phyloP scores from a whole-genome alignment of 2,329 filamentous ascomycete species.

The Cladosporium sp. region DNA sequence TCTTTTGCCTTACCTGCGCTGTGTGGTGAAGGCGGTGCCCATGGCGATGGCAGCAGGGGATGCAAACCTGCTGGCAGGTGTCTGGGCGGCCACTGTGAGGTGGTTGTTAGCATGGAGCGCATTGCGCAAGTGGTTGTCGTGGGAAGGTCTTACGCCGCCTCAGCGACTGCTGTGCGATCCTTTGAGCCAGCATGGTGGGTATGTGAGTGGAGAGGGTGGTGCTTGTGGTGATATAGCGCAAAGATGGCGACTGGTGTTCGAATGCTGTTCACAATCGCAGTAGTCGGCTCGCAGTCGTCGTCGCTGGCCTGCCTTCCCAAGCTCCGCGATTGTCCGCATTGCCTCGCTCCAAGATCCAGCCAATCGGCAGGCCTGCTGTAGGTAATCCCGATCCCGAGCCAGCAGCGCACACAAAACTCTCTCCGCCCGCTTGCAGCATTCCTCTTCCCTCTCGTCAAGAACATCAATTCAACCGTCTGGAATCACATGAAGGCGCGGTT shows the following conservation, averaged over 20 bases:
- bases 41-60: constrained; percentile 40
- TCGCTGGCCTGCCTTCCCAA: neutral
- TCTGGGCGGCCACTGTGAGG: constrained; percentile 40
- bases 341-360: constrained; percentile 12
- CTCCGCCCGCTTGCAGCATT: constrained; percentile 1
- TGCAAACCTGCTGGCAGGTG: constrained; percentile 43
- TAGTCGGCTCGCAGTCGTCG: neutral
- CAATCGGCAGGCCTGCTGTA: constrained; percentile 15
- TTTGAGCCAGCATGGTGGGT: constrained; percentile 42
- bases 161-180: constrained; percentile 42
- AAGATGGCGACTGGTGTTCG: neutral
- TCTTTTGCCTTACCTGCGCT: constrained; percentile 43
- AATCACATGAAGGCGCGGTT: constrained; percentile 29
- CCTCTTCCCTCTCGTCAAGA: constrained; percentile 14
- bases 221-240: constrained; percentile 26
- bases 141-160: constrained; percentile 35
- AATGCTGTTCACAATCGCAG: neutral
- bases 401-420: neutral
- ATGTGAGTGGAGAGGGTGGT: constrained; percentile 20
- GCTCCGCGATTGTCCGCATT: neutral
- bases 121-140: neutral
- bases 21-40: constrained; percentile 36
- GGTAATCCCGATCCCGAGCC: neutral
- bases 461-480: constrained; percentile 27
- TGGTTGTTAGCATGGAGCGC: constrained; percentile 17